phyloP scores from a whole-genome alignment of 2,329 filamentous ascomycete species.

The Mollisiaceae sp. region DNA sequence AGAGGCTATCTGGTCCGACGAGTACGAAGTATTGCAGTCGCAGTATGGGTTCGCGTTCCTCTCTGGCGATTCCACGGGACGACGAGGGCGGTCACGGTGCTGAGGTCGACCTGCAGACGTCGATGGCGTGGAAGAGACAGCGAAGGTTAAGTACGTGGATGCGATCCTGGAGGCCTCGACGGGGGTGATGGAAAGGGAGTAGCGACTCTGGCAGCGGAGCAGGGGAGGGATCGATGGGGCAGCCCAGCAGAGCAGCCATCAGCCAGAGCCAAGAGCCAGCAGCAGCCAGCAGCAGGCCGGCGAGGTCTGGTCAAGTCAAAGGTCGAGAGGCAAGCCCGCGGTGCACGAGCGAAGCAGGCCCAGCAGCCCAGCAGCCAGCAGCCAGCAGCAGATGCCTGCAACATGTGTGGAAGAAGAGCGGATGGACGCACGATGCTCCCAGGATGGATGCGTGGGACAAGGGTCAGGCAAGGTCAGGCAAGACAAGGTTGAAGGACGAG shows the following conservation, averaged over 20 bases:
- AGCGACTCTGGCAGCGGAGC: background rate
- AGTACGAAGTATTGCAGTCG: no score
- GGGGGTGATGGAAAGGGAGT: background rate
- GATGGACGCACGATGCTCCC: slow-evolving; percentile 11
- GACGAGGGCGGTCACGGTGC: background rate
- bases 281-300: background rate
- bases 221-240: background rate
- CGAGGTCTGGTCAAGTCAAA: background rate
- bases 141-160: slow-evolving; percentile 10
- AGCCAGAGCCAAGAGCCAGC: background rate
- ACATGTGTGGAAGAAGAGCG: slow-evolving; percentile 5
- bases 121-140: slow-evolving; percentile 6
- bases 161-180: background rate
- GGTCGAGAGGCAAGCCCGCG: background rate
- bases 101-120: background rate
- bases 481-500: background rate
- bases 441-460: slow-evolving; percentile 4
- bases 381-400: background rate
- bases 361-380: no score
- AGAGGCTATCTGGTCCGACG: no score
- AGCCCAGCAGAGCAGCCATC: background rate
- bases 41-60: background rate
- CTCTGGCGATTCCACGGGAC: background rate
- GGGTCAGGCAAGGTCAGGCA: no score
- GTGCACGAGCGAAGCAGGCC: background rate